These are phyloP conservation scores for Fraxinus pennsylvanica DNA, from an alignment of 257 asterid species.

Conservation along the genomic window DNA sequence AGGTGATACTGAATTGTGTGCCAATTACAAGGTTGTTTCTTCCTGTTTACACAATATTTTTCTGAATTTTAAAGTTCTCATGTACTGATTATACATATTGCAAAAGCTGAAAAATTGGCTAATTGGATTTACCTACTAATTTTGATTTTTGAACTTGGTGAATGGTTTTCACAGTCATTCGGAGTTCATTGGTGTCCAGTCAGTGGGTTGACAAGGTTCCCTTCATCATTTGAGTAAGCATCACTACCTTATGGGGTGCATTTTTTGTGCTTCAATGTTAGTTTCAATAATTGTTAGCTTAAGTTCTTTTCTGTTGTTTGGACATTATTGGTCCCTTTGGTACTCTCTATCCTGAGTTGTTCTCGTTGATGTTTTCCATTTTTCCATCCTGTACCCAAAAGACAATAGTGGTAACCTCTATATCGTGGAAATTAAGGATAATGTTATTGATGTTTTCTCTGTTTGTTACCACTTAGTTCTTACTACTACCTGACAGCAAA, in stretches of 20 bases:
- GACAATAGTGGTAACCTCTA: neutral
- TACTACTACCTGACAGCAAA: neutral
- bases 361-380: neutral
- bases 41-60: neutral
- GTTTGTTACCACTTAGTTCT: neutral
- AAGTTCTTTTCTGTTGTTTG: neutral
- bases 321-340: neutral
- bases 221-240: constrained; percentile 50
- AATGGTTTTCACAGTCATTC: constrained; percentile 40
- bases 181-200: constrained; percentile 63
- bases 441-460: neutral
- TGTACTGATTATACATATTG: neutral
- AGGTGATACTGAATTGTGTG: neutral
- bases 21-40: neutral
- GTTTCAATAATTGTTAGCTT: no score
- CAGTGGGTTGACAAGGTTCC: constrained; percentile 50
- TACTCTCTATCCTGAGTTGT: neutral
- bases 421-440: neutral
- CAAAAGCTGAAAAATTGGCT: neutral
- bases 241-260: neutral
- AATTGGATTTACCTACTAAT: neutral
- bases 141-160: neutral
- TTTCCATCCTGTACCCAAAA: neutral
- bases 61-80: neutral
- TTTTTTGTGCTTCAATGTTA: neutral